Conservation (phyloP, 2,329 filamentous ascomycete genomes). For the Tolypocladium nubicola region DNA sequence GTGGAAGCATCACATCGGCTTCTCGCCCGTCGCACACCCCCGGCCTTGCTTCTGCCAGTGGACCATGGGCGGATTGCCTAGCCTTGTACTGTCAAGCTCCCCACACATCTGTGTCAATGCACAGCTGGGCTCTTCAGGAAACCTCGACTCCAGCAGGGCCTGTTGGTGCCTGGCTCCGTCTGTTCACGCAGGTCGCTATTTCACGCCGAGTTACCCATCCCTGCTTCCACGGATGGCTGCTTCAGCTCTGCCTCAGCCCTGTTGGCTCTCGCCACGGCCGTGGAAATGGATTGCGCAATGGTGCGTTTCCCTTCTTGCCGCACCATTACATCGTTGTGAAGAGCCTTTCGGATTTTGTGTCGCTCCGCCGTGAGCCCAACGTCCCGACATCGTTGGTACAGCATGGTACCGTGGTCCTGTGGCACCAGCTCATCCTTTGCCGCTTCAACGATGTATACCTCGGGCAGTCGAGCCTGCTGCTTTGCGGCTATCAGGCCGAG, state of each 20-base stretch:
- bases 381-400: slow-evolving; percentile 36
- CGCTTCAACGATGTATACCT: slow-evolving; percentile 42
- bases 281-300: slow-evolving; percentile 31
- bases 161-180: background rate
- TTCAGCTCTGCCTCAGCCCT: background rate
- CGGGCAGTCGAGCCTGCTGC: slow-evolving; percentile 16
- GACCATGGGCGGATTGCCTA: background rate
- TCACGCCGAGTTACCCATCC: background rate
- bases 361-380: slow-evolving; percentile 35
- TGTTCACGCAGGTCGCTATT: background rate
- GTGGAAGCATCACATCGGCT: background rate
- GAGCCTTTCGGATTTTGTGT: slow-evolving; percentile 34
- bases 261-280: slow-evolving; percentile 8
- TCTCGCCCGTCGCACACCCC: slow-evolving; percentile 2
- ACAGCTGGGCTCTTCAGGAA: background rate
- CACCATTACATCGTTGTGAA: slow-evolving; percentile 46
- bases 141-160: background rate
- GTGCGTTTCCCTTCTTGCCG: slow-evolving; percentile 31
- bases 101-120: background rate
- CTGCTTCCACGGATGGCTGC: background rate
- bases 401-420: slow-evolving; percentile 32
- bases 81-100: background rate
- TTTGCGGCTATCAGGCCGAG: slow-evolving; percentile 28
- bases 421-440: slow-evolving; percentile 51
- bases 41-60: slow-evolving; percentile 3